A percentile compares a stretch with the other conserved stretches of the same genome.
Conservation (phyloP, 1,284 basidiomycete genomes). For the Erythrobasidium hasegawianum region DNA sequence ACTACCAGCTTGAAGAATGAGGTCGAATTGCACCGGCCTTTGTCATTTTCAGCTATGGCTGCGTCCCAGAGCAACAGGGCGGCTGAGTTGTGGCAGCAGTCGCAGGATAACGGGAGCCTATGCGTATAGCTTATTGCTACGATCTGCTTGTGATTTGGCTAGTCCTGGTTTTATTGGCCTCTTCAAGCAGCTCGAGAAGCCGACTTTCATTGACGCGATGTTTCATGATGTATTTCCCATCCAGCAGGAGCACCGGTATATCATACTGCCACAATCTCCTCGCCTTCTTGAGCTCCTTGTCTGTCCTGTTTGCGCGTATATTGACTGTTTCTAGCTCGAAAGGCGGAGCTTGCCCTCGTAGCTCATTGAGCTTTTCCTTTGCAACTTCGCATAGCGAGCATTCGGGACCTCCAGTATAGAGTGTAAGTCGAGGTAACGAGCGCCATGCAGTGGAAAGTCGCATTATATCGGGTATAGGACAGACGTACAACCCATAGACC, state of each 20-base stretch:
- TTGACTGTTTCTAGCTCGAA: constrained; percentile 41
- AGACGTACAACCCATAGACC: not conserved
- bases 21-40: too few species aligned
- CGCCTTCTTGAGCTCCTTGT: constrained; percentile 39
- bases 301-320: constrained; percentile 39
- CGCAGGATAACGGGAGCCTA: too few species aligned
- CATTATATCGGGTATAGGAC: not conserved
- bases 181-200: constrained; percentile 35
- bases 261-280: constrained; percentile 44
- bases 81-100: too few species aligned
- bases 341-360: constrained; percentile 26
- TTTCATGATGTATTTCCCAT: constrained; percentile 42
- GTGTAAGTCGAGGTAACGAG: constrained; percentile 38
- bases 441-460: not conserved
- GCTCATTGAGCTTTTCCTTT: constrained; percentile 36
- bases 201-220: constrained; percentile 42
- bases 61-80: too few species aligned
- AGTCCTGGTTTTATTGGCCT: not conserved
- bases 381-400: constrained; percentile 44
- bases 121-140: too few species aligned
- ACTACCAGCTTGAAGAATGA: too few species aligned
- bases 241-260: constrained; percentile 42
- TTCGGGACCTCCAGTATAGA: constrained; percentile 38
- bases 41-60: too few species aligned
- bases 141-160: too few species aligned